Percentiles rank a stretch among this genome's conserved stretches.
These are phyloP conservation scores for Thelephora terrestris DNA, from an alignment of 1,284 basidiomycete species.

Conservation along the genomic window DNA sequence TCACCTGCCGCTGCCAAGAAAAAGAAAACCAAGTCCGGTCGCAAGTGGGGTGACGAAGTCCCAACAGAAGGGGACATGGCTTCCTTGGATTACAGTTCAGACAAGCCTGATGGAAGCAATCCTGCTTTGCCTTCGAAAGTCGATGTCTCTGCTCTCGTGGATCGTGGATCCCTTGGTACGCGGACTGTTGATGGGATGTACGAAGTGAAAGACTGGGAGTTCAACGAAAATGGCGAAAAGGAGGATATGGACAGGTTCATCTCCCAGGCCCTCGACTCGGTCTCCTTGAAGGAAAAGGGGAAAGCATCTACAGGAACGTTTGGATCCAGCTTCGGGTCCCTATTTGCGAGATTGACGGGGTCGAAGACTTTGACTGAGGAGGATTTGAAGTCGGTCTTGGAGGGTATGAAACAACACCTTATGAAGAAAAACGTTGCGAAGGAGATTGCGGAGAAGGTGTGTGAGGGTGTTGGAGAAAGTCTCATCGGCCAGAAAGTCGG, in stretches of 20 bases:
- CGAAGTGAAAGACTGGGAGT: slow-evolving; percentile 92
- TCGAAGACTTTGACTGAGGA: slow-evolving; percentile 74
- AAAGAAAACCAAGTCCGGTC: slow-evolving; percentile 69
- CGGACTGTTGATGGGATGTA: slow-evolving; percentile 81
- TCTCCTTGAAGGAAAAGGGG: slow-evolving; percentile 23
- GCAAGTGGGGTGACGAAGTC: slow-evolving; percentile 86
- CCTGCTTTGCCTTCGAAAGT: slow-evolving; percentile 25
- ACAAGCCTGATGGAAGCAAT: slow-evolving; percentile 32
- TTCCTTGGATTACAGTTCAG: slow-evolving; percentile 74
- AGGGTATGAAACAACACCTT: slow-evolving; percentile 93
- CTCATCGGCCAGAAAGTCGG: slow-evolving; percentile 88
- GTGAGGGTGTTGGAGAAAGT: slow-evolving; percentile 83
- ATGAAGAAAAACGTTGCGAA: slow-evolving; percentile 99
- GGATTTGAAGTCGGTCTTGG: slow-evolving; percentile 83
- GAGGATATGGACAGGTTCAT: slow-evolving; percentile 45
- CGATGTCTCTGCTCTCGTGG: slow-evolving; percentile 59
- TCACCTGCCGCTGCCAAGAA: slow-evolving; percentile 34
- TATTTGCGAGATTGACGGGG: slow-evolving; percentile 81
- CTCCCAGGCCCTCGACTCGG: slow-evolving; percentile 39
- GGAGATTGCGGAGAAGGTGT: slow-evolving; percentile 91
- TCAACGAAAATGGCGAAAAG: slow-evolving; percentile 28
- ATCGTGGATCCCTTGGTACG: slow-evolving; percentile 71
- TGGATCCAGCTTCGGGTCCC: slow-evolving; percentile 47
- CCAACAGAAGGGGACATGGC: slow-evolving; percentile 82
- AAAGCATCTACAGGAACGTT: slow-evolving; percentile 17